Evolutionary conservation across 495 filamentous ascomycete species (phyloP), one percentile per base, ranked within the genome.

Genomic region (Entonaema liquescens): DNA sequence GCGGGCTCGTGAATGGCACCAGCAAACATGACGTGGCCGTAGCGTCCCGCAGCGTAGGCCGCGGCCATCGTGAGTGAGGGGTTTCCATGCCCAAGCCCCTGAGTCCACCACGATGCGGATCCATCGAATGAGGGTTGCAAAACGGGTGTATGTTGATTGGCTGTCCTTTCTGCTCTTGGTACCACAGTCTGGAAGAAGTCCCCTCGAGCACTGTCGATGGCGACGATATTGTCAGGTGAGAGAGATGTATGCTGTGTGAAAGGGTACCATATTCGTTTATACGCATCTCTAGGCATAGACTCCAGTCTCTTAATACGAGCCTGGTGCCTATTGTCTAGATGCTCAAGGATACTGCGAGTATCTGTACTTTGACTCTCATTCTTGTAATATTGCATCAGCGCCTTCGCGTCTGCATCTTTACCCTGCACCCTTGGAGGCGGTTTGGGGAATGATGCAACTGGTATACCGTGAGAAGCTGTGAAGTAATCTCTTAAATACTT

Each of bases 71-170:
- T 82, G 5, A 94, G 82, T 0, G 80, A 76, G 0, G 90, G 87
- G 67, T 90, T 92, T 13, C 87, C 90, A 70, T 94, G 92, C 7
- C 92, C 92, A 5, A 94, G 83, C 8, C 92, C 92, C 78, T 94
- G 92, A 1, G 92, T 94, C 92, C 92, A 94, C 92, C 92, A 94
- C 0, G 91, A 93, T 17, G 91, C 92, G 0, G 91, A 93, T 19
- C 88, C 92, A 64, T 94, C 92, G 55, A 93, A 93, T 0, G 88
- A 88, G 8, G 90, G 84, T 25, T 79, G 80, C 0, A 93, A 78
- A 12, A 88, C 17, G 23, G 73, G 60, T 21, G 65, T 12, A 50
- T 57, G 8, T 33, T 52, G 21, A 44, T 75, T 17, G n/a, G 38
- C n/a, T 50, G 13, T n/a, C n/a, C 25, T 25, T 12, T 38, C 35